Evolutionary conservation across 768 basidiomycete species (phyloP).

Genomic region (Lentinula detonsa): DNA sequence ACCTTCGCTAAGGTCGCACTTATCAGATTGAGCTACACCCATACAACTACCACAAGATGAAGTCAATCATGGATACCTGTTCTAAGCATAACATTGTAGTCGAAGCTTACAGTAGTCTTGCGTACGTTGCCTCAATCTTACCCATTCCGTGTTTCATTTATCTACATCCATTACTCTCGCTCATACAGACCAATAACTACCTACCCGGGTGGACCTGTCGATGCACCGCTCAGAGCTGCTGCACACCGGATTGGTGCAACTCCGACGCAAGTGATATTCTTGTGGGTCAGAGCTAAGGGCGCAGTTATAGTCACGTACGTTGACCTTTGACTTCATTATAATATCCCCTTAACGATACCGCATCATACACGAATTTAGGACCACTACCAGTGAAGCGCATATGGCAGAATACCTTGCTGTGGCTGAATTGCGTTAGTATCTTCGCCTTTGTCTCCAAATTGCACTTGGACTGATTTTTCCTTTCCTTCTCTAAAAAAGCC

Average conservation of each 20-base stretch:
- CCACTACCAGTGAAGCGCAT: constrained; percentile 53
- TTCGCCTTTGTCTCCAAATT: background rate
- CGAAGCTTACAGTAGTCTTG: constrained; percentile 52
- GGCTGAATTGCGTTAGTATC: constrained; percentile 45
- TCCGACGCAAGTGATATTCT: constrained; percentile 59
- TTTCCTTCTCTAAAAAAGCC: constrained; percentile 24
- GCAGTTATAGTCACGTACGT: constrained; percentile 62
- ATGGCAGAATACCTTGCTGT: constrained; percentile 64
- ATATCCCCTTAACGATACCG: background rate
- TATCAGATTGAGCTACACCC: constrained; percentile 47
- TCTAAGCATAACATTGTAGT: constrained; percentile 43
- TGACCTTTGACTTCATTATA: background rate
- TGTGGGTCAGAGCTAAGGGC: constrained; percentile 66
- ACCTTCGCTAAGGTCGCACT: background rate
- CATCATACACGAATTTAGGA: constrained; percentile 29
- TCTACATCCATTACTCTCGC: constrained; percentile 3
- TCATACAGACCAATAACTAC: constrained; percentile 49
- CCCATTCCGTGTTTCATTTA: background rate
- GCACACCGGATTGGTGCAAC: constrained; percentile 51
- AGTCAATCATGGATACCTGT: constrained; percentile 41
- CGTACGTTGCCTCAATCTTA: constrained; percentile 18
- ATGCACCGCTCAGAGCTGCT: constrained; percentile 43
- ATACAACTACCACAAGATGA: constrained; percentile 47
- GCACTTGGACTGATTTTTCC: background rate
- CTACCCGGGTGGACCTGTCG: constrained; percentile 60